Base-by-base conservation (phyloP, 2,329 filamentous ascomycete species). In the Neonectria hederae region DNA sequence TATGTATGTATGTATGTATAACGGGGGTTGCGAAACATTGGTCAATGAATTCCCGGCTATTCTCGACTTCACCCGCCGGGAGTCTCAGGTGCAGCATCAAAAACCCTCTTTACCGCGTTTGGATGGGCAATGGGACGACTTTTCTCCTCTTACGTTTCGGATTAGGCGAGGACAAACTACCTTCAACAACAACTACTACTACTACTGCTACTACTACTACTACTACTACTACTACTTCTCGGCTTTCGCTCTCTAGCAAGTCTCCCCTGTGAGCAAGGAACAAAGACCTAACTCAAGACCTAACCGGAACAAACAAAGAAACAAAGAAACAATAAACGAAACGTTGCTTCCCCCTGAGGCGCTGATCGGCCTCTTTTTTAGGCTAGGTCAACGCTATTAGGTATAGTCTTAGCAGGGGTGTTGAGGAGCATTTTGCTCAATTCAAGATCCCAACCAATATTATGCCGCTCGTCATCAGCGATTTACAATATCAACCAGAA, bases 281-380 rank as follows among this genome's bases (percentile, higher is more conserved):
- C 61, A 63, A 60, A 61, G 57, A 54, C 28, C 26, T 55, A 49
- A 54, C 28, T 22, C 54, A 49, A 40, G 38, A 42, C 17, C 1
- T 19, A 56, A 30, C 46, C 51, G 53, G 48, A 54, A 62, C 57
- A 61, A 65, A 65, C 64, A 65, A 68, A 63, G 67, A 72, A 74
- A 71, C 68, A 63, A 68, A 61, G 59, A 69, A 73, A 68, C 67
- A 69, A 64, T 64, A 73, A 74, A 74, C 72, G 70, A 74, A 74
- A 74, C 71, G 70, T 62, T 70, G 63, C 53, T 60, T 62, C 35
- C 59, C 59, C 64, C 66, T 21, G 32, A 2, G 14, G 32, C 62
- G 64, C 58, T 54, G 67, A 72, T 70, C 70, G 65, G 62, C 54
- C 53, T 57, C 61, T 69, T 64, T 67, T 60, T 65, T 55, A 55